These are phyloP conservation scores for Aciculosporium take DNA, from an alignment of 2,329 filamentous ascomycete genomes.

Conservation along the genomic window DNA sequence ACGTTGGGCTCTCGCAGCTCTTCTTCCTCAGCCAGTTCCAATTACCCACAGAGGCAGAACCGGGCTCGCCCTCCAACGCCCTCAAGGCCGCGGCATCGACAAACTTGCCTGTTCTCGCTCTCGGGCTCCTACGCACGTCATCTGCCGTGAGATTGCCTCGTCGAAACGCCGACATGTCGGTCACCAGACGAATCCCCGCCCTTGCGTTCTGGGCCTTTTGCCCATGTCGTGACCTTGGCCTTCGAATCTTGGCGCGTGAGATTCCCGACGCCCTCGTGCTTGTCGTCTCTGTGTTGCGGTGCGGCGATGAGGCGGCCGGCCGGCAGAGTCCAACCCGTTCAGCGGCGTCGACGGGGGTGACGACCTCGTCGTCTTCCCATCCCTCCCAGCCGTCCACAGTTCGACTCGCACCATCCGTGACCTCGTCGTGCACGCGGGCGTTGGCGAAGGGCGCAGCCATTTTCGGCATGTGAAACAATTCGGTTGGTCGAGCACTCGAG, in stretches of 20 bases:
- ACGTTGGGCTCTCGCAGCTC: constrained; percentile 16
- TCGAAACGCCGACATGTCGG: constrained; percentile 46
- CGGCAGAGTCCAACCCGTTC: constrained; percentile 17
- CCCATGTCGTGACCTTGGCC: constrained; percentile 43
- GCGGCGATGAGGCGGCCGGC: constrained; percentile 9
- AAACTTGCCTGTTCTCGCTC: constrained; percentile 29
- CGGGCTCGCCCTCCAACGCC: constrained; percentile 43
- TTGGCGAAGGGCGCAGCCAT: constrained; percentile 4
- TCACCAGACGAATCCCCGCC: constrained; percentile 54
- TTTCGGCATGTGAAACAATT: not conserved
- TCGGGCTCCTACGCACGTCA: constrained; percentile 16
- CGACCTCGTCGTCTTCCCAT: constrained; percentile 35
- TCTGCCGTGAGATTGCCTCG: constrained; percentile 25
- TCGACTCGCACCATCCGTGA: not conserved
- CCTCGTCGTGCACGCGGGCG: not conserved
- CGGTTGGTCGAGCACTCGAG: no score
- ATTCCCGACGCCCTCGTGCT: constrained; percentile 17
- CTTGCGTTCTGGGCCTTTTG: constrained; percentile 47
- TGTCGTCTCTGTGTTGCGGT: constrained; percentile 6
- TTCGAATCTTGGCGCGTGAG: constrained; percentile 26
- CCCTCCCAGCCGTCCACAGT: constrained; percentile 35
- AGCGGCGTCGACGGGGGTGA: constrained; percentile 25
- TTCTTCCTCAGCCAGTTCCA: constrained; percentile 41
- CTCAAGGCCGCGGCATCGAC: constrained; percentile 45
- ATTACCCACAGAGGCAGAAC: constrained; percentile 38